Evolutionary conservation across 495 filamentous ascomycete species (phyloP).

Genomic region (Glarea lozoyensis): DNA sequence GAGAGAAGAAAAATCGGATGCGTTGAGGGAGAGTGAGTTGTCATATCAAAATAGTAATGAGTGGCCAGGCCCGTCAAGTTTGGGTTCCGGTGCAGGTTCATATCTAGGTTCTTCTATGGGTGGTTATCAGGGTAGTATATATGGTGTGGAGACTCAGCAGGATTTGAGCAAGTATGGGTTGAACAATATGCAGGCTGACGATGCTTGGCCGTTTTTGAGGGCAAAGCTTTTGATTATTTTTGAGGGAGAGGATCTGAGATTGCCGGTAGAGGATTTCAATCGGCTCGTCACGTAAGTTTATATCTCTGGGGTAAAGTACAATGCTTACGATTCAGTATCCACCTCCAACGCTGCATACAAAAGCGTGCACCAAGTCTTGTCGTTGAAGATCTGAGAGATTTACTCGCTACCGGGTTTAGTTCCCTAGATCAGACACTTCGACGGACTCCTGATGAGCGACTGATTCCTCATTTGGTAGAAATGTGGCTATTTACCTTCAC

Average conservation of each 20-base stretch:
- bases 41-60: slow-evolving; percentile 26
- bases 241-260: slow-evolving; percentile 79
- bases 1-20: slow-evolving; percentile 61
- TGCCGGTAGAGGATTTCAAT: slow-evolving; percentile 93
- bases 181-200: slow-evolving; percentile 75
- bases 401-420: slow-evolving; percentile 73
- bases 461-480: slow-evolving; percentile 81
- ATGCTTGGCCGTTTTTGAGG: slow-evolving; percentile 94
- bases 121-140: slow-evolving; percentile 24
- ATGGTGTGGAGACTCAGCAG: slow-evolving; percentile 32
- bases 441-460: slow-evolving; percentile 67
- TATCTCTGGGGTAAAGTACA: slow-evolving; percentile 15
- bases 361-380: slow-evolving; percentile 57
- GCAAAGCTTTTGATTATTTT: slow-evolving; percentile 85
- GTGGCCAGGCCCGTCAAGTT: slow-evolving; percentile 44
- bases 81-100: slow-evolving; percentile 30
- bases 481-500: slow-evolving; percentile 91
- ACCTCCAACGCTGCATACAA: slow-evolving; percentile 70
- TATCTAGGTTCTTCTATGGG: slow-evolving; percentile 10
- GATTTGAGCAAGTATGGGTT: slow-evolving; percentile 55
- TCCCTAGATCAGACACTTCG: slow-evolving; percentile 76
- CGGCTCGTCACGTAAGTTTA: slow-evolving; percentile 53
- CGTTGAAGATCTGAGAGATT: slow-evolving; percentile 70
- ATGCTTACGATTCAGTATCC: slow-evolving; percentile 31
- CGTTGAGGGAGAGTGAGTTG: slow-evolving; percentile 22